Percentiles rank a stretch among this genome's conserved stretches.
Evolutionary conservation across 768 basidiomycete genomes (phyloP).

Genomic region (Wakefieldia striispora): DNA sequence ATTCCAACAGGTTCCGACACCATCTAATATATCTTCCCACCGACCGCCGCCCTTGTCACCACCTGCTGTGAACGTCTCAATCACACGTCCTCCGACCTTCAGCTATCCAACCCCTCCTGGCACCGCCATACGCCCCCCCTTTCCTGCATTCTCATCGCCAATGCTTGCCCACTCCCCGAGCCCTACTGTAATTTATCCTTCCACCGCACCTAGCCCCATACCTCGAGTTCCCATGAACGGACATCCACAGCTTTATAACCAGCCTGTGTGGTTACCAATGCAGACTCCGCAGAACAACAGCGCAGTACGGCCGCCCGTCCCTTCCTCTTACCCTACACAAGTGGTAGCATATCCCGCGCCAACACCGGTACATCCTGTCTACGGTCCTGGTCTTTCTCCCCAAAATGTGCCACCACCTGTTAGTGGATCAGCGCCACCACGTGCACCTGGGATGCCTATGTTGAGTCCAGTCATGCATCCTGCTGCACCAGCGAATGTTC

Average conservation of each 20-base stretch:
- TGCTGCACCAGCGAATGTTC: constrained; percentile 40
- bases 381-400: constrained; percentile 39
- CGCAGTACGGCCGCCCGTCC: constrained; percentile 49
- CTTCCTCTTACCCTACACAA: constrained; percentile 63
- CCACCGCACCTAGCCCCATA: constrained; percentile 60
- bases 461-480: constrained; percentile 74
- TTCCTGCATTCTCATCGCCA: constrained; percentile 60
- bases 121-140: constrained; percentile 51
- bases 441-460: constrained; percentile 55
- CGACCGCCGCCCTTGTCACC: constrained; percentile 51
- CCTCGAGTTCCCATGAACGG: constrained; percentile 65
- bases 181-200: constrained; percentile 65
- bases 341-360: constrained; percentile 66
- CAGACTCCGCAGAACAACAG: constrained; percentile 43
- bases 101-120: constrained; percentile 40
- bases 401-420: constrained; percentile 35
- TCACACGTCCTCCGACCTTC: constrained; percentile 27
- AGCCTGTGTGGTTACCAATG: constrained; percentile 65
- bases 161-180: constrained; percentile 73
- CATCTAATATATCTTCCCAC: constrained; percentile 47
- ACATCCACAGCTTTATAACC: constrained; percentile 57
- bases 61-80: constrained; percentile 37
- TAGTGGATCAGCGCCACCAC: constrained; percentile 31
- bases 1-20: constrained; percentile 80
- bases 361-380: constrained; percentile 45